These are phyloP conservation scores for Lecanicillium sp. DNA, from an alignment of 2,329 filamentous ascomycete species.

Conservation along the genomic window DNA sequence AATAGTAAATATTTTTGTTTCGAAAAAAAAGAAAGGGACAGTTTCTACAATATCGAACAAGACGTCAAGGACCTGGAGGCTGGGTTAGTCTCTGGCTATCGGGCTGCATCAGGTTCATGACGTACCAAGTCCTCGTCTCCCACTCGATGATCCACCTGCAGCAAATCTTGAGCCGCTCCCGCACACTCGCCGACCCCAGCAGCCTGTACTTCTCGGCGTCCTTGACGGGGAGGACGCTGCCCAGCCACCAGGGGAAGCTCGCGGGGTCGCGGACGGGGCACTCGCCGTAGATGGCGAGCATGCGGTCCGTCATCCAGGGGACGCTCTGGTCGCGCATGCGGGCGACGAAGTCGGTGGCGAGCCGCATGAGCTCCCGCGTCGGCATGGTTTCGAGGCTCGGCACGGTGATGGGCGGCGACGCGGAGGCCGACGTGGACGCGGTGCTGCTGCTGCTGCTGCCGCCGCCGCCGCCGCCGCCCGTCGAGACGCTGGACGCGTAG, in stretches of 20 bases:
- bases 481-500: background rate
- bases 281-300: slow-evolving; percentile 69
- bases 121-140: slow-evolving; percentile 67
- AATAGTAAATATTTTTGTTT: background rate
- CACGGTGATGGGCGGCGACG: background rate
- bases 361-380: slow-evolving; percentile 62
- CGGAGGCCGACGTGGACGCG: no score
- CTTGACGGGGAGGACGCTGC: slow-evolving; percentile 69
- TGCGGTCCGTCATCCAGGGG: slow-evolving; percentile 67
- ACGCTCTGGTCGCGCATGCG: slow-evolving; percentile 64
- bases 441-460: no score
- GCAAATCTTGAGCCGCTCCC: slow-evolving; percentile 77
- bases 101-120: no score
- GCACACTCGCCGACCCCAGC: slow-evolving; percentile 66
- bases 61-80: slow-evolving; percentile 1
- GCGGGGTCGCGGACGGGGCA: slow-evolving; percentile 65
- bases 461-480: background rate
- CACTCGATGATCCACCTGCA: slow-evolving; percentile 71
- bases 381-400: slow-evolving; percentile 43
- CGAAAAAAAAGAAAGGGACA: background rate
- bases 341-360: slow-evolving; percentile 60
- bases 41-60: background rate
- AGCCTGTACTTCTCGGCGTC: slow-evolving; percentile 76
- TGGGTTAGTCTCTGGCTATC: no score
- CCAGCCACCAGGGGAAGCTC: slow-evolving; percentile 86